Evolutionary conservation across 176 grass and related monocot species (phyloP), one percentile per base, ranked within the genome.

Genomic region (Lolium multiflorum): DNA sequence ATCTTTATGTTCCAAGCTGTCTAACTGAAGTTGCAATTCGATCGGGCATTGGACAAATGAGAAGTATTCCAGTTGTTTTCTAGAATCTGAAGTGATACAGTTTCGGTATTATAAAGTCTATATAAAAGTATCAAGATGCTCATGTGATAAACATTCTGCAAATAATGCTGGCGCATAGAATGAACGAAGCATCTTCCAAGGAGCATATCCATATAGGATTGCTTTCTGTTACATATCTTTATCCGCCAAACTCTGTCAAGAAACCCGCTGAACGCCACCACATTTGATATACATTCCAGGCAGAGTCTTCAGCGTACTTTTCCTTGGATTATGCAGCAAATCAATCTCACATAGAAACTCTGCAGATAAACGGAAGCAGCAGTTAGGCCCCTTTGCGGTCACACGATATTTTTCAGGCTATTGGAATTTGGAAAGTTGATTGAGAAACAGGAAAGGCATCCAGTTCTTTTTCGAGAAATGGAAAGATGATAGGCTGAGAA

Each of bases 121-220:
- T 64, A 52, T 64, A 25, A 21, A 81, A 80, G 24, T 4, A 38
- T 15, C 15, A 79, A 80, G 81, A 79, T 70, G 81, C 84, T 56
- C 46, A 87, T 25, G 54, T 48, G 65, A 79, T 83, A 78, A 68
- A 83, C 71, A 78, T 83, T 87, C 84, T 0, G 7, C 14, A 14
- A 38, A 87, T 49, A 61, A 62, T 67, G 13, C 48, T 67, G 17
- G 51, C 4, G 51, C 13, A 50, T 24, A 17, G 47, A 49, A 28
- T 74, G 46, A 17, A 69, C 7, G 47, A 25, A 76, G 85, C 77
- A 91, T 88, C 89, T 91, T 54, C 8, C 24, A 22, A 84, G 24
- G 51, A 76, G 16, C 74, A 60, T 83, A 56, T 11, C 69, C 20
- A 80, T 35, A 51, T 79, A 57, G 7, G 50, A 28, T 14, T 47